Base-by-base conservation (phyloP, 2,329 filamentous ascomycete species). In the Emmonsia crescens region DNA sequence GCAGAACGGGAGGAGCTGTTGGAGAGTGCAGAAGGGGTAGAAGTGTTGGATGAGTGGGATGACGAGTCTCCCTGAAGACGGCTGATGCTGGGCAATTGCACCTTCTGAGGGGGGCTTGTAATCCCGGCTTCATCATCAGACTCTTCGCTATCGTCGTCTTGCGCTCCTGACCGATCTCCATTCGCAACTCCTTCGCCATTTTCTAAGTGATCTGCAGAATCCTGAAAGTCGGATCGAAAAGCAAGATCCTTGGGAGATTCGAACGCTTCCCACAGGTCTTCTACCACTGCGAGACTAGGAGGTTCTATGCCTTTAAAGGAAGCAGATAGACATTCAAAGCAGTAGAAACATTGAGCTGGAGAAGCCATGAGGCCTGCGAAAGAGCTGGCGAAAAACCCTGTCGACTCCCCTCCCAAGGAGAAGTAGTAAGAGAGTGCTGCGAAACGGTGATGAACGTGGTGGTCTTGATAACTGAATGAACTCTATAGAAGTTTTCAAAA, bases 321-420 rank as follows among this genome's bases (percentile, higher is more conserved):
- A 60, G 92, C 88, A 57, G 85, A 82, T 44, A 99, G 85, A 48
- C 82, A 82, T 77, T 99, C 94, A 80, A 99, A 97, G 79, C 92
- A 96, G 76, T 87, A 92, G 70, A 93, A 85, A 76, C 92, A 96
- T 76, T 97, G 93, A 63, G 87, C 87, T 69, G 84, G 77, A 62
- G 88, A 88, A 57, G 94, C 93, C 93, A 97, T 97, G 52, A 52
- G n/a, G 27, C 54, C 36, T 24, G 12, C 19, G 27, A 24, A 48
- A 21, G 31, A 12, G 60, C 27, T 58, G 31, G 19, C 19, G 31
- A 44, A n/a, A 27, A 21, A 24, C 12, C 27, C 14, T 16, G 38
- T n/a, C 12, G 12, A 29, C 33, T 38, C 8, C 33, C 29, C 27
- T 49, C 27, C 19, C 42, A 36, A 59, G 24, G 19, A 59, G 42